phyloP scores from a whole-genome alignment of 1,284 basidiomycete genomes.

The Farysia itapuensis region DNA sequence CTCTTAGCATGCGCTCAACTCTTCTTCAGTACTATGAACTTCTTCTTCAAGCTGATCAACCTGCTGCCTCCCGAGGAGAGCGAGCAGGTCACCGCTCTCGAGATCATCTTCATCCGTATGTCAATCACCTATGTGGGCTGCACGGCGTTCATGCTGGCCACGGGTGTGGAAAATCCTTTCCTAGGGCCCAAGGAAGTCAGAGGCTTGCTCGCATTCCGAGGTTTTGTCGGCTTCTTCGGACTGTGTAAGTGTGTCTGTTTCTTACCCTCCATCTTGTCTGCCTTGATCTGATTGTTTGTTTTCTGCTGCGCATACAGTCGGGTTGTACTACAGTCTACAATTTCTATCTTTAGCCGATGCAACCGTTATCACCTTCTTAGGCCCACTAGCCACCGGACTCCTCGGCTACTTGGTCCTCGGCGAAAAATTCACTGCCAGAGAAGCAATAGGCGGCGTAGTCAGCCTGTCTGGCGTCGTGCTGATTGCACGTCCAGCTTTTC shows the following conservation, averaged over 20 bases:
- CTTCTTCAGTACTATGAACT: constrained; percentile 63
- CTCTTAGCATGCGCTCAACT: constrained; percentile 30
- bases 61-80: constrained; percentile 63
- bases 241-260: constrained; percentile 9
- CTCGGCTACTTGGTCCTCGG: constrained; percentile 70
- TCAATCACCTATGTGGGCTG: constrained; percentile 61
- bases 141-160: constrained; percentile 50
- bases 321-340: constrained; percentile 72
- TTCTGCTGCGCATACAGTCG: constrained; percentile 51
- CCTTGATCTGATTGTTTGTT: background rate
- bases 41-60: constrained; percentile 69
- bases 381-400: constrained; percentile 72
- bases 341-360: constrained; percentile 74
- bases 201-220: constrained; percentile 66
- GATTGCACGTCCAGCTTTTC: constrained; percentile 60
- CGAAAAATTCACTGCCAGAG: constrained; percentile 68
- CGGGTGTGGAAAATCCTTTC: constrained; percentile 69
- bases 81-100: constrained; percentile 25
- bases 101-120: constrained; percentile 66
- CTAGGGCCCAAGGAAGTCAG: constrained; percentile 72
- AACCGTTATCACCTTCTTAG: constrained; percentile 74
- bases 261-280: no score
- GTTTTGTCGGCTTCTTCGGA: constrained; percentile 67
- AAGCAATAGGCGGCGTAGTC: constrained; percentile 69
- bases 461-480: constrained; percentile 69